Conservation (phyloP, 768 basidiomycete species). For the Xerocomellus dryophilus region DNA sequence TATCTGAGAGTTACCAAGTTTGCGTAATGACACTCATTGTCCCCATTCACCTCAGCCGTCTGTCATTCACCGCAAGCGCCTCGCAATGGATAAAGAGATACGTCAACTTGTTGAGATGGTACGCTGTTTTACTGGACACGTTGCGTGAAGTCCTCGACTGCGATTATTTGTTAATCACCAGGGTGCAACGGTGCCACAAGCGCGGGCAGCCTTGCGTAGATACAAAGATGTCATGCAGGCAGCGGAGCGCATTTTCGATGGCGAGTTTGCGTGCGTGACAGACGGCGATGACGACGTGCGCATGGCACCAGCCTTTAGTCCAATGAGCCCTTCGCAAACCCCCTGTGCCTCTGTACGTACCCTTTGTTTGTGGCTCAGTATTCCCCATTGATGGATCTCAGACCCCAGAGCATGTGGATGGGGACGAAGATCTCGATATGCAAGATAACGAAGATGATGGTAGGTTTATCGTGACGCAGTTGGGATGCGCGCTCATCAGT, state of each 20-base stretch:
- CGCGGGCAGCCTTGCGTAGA: slow-evolving; percentile 75
- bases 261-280: slow-evolving; percentile 75
- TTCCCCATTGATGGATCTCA: slow-evolving; percentile 25
- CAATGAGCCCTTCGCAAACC: slow-evolving; percentile 30
- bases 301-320: slow-evolving; percentile 36
- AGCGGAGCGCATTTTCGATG: slow-evolving; percentile 81
- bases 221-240: slow-evolving; percentile 91
- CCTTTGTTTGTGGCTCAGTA: not conserved
- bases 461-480: slow-evolving; percentile 16
- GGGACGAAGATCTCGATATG: slow-evolving; percentile 46
- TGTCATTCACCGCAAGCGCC: not conserved
- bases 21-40: slow-evolving; percentile 19
- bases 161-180: slow-evolving; percentile 28
- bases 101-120: slow-evolving; percentile 67
- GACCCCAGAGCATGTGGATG: slow-evolving; percentile 60
- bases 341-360: slow-evolving; percentile 24
- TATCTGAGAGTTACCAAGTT: slow-evolving; percentile 21
- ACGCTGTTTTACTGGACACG: slow-evolving; percentile 7
- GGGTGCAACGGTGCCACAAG: slow-evolving; percentile 83
- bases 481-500: slow-evolving; percentile 8
- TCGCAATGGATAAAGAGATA: slow-evolving; percentile 50
- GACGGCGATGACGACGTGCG: slow-evolving; percentile 49
- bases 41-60: slow-evolving; percentile 2
- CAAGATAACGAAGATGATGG: slow-evolving; percentile 54
- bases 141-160: not conserved